A percentile compares a stretch with the other conserved stretches of the same genome.
Evolutionary conservation across 805 yeast genomes (phyloP).

Genomic region (Lipomyces mesembrius): DNA sequence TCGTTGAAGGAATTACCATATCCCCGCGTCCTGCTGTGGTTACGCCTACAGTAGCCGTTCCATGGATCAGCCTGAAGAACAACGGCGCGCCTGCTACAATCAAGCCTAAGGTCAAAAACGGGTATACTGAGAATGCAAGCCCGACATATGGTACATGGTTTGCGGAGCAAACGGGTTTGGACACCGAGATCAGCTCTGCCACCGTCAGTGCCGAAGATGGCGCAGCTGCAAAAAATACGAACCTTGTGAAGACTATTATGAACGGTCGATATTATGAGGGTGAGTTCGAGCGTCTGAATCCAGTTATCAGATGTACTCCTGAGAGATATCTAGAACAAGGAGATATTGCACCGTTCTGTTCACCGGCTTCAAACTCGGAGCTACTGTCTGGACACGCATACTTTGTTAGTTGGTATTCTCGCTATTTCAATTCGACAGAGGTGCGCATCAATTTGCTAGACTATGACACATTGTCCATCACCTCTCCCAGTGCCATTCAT

Average conservation of each 20-base stretch:
- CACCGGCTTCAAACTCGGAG: conserved; percentile 66
- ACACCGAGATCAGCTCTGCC: background rate
- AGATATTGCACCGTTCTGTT: conserved; percentile 80
- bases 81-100: conserved; percentile 82
- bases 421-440: conserved; percentile 56
- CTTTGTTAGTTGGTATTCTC: conserved; percentile 81
- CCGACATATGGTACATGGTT: conserved; percentile 82
- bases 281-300: conserved; percentile 61
- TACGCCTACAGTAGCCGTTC: conserved; percentile 62
- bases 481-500: conserved; percentile 27
- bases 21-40: conserved; percentile 53
- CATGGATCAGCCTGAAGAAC: conserved; percentile 79
- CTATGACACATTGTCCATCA: conserved; percentile 34
- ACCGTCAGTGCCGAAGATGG: conserved; percentile 6
- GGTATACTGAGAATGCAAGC: conserved; percentile 61
- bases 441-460: conserved; percentile 38
- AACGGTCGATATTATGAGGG: conserved; percentile 23
- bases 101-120: conserved; percentile 70
- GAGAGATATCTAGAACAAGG: conserved; percentile 60
- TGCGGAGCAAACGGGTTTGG: conserved; percentile 49
- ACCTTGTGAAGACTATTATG: conserved; percentile 14
- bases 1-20: conserved; percentile 66
- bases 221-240: conserved; percentile 3
- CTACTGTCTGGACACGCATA: conserved; percentile 66
- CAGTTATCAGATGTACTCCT: conserved; percentile 85